phyloP scores from a whole-genome alignment of 805 yeast species.

The Kuraishia hungarica region DNA sequence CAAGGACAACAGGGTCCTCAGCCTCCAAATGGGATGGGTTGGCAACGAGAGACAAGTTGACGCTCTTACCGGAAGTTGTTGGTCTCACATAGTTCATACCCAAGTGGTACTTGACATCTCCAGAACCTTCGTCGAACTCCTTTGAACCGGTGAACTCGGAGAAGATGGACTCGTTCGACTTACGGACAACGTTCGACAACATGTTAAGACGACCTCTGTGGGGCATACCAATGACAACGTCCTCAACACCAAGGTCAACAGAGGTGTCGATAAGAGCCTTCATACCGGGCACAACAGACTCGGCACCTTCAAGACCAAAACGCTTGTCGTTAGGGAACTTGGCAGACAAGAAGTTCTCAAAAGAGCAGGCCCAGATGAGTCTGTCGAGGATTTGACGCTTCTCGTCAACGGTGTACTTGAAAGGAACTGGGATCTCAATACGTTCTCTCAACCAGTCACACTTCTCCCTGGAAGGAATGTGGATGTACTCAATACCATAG shows the following conservation, averaged over 20 bases:
- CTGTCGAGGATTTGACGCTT: conserved; percentile 96
- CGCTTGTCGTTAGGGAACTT: conserved; percentile 98
- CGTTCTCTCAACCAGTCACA: conserved; percentile 99
- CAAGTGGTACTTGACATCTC: conserved; percentile 97
- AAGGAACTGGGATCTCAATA: conserved; percentile 87
- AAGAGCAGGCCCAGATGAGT: conserved; percentile 91
- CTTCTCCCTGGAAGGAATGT: conserved; percentile 88
- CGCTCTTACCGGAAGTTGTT: conserved; percentile 95
- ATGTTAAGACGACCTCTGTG: conserved; percentile 98
- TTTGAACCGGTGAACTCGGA: conserved; percentile 91
- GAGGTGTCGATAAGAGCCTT: conserved; percentile 91
- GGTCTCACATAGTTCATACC: conserved; percentile 99
- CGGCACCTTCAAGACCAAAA: conserved; percentile 98
- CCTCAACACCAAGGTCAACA: conserved; percentile 89
- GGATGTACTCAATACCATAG: conserved; percentile 93
- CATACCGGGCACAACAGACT: conserved; percentile 93
- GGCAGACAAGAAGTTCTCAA: conserved; percentile 86
- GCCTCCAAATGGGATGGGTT: conserved; percentile 99
- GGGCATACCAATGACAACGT: conserved; percentile 97
- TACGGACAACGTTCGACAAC: conserved; percentile 96
- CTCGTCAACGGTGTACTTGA: conserved; percentile 74
- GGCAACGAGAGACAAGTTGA: conserved; percentile 92
- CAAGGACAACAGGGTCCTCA: conserved; percentile 97
- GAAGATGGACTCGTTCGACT: conserved; percentile 96
- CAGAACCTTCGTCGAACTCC: conserved; percentile 91